Evolutionary conservation across 345 rosid species (phyloP).

Genomic region (Euphorbia tirucalli): DNA sequence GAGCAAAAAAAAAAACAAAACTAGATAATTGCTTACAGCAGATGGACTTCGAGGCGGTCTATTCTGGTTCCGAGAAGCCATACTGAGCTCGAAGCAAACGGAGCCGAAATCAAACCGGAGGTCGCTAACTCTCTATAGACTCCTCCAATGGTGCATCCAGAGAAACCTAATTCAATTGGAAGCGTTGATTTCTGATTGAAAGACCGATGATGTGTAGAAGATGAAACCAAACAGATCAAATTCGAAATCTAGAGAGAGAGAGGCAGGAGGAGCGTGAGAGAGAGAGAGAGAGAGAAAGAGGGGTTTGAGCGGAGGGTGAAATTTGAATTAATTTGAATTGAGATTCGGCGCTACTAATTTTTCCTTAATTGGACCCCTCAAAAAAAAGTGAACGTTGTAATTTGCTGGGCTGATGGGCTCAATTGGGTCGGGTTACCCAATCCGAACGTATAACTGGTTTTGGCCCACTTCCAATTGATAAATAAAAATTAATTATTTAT

Average conservation of each 20-base stretch:
- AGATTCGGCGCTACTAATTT: constrained; percentile 28
- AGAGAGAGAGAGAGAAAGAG: constrained; percentile 4
- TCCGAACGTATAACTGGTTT: background rate
- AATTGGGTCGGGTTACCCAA: background rate
- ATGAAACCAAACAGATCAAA: background rate
- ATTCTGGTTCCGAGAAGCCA: constrained; percentile 78
- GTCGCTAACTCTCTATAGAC: background rate
- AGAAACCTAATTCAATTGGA: background rate
- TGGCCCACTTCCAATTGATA: background rate
- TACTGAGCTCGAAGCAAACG: background rate
- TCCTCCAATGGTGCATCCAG: background rate
- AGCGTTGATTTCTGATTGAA: background rate
- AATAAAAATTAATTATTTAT: too few species aligned
- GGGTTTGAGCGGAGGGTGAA: constrained; percentile 19
- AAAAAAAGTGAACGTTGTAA: background rate
- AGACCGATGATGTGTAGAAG: background rate
- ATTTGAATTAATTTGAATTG: constrained; percentile 48
- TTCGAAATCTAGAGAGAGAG: constrained; percentile 3
- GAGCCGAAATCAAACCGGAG: background rate
- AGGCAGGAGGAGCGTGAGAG: constrained; percentile 9
- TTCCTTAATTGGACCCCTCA: constrained; percentile 1
- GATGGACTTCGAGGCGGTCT: constrained; percentile 74
- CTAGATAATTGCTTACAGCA: constrained; percentile 35
- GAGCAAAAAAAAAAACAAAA: background rate
- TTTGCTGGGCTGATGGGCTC: constrained; percentile 4